These are phyloP conservation scores for Echites panduratus DNA, from an alignment of 257 asterid species.

Conservation along the genomic window DNA sequence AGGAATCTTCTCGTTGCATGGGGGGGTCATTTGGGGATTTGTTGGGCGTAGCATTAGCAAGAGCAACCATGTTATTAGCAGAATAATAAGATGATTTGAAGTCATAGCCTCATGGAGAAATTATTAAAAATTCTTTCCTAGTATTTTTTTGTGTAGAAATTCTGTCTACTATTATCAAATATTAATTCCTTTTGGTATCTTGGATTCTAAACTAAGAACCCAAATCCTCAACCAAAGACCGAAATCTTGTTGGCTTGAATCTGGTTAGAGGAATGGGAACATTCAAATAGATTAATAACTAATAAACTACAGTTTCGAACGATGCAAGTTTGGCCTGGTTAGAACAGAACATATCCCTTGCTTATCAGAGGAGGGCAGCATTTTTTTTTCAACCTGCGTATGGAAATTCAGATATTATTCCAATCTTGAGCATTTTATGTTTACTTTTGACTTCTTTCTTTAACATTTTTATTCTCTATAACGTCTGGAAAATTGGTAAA, in stretches of 20 bases:
- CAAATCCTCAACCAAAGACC: background rate
- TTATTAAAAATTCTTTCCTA: too few species aligned
- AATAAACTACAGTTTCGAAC: background rate
- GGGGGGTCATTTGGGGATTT: slow-evolving; percentile 3
- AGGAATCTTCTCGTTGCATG: slow-evolving; percentile 1
- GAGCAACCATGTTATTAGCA: slow-evolving; percentile 21
- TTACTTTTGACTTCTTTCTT: background rate
- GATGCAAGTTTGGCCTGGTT: background rate
- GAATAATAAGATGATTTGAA: slow-evolving; percentile 10
- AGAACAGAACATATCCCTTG: slow-evolving; percentile 31
- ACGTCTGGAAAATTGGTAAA: too few species aligned
- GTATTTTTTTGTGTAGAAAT: too few species aligned
- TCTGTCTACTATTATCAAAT: too few species aligned
- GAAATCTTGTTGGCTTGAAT: background rate
- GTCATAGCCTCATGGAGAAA: slow-evolving; percentile 11
- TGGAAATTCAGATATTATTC: slow-evolving; percentile 31
- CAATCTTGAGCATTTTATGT: slow-evolving; percentile 13
- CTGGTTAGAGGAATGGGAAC: background rate
- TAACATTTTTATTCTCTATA: background rate
- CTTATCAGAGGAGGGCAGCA: slow-evolving; percentile 19
- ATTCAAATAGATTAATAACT: background rate
- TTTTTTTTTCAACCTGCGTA: slow-evolving; percentile 8
- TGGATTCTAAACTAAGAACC: background rate
- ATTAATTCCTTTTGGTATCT: too few species aligned
- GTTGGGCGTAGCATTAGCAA: slow-evolving; percentile 11